Conservation (phyloP, 1,284 basidiomycete species). For the Sporisorium scitamineum region DNA sequence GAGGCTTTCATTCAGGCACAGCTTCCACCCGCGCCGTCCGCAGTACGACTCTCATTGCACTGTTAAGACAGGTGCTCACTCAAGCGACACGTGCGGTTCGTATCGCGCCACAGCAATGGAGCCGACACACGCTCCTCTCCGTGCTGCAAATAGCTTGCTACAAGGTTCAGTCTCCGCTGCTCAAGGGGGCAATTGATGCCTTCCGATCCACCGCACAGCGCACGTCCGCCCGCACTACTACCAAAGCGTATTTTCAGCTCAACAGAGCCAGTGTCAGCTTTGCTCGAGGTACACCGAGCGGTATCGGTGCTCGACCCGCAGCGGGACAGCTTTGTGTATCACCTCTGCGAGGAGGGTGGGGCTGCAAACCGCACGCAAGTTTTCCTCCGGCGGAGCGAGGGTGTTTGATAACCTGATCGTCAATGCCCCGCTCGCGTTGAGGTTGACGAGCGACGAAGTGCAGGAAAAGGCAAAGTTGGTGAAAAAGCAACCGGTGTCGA, state of each 20-base stretch:
- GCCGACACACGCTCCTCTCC: neutral
- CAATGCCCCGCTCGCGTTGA: conserved; percentile 46
- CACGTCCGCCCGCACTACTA: neutral
- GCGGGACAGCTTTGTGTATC: conserved; percentile 16
- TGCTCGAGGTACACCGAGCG: conserved; percentile 17
- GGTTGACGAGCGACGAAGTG: conserved; percentile 32
- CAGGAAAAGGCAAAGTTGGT: conserved; percentile 38
- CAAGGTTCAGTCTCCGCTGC: conserved; percentile 12
- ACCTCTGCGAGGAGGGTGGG: conserved; percentile 38
- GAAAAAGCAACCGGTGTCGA: neutral
- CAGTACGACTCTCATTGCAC: neutral
- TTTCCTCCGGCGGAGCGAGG: conserved; percentile 34
- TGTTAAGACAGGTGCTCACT: neutral
- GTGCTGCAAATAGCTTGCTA: neutral
- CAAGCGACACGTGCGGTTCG: neutral
- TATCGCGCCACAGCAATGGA: neutral
- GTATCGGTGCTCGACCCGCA: conserved; percentile 23
- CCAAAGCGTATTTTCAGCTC: conserved; percentile 15
- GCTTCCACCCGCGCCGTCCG: neutral
- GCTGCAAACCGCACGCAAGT: conserved; percentile 35
- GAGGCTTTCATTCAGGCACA: conserved; percentile 2
- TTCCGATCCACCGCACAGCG: conserved; percentile 16
- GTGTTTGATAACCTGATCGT: conserved; percentile 47
- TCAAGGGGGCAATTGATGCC: conserved; percentile 12
- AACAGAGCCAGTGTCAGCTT: conserved; percentile 15